Conservation (phyloP, 2,329 filamentous ascomycete genomes). For the Pezicula rhizophila region DNA sequence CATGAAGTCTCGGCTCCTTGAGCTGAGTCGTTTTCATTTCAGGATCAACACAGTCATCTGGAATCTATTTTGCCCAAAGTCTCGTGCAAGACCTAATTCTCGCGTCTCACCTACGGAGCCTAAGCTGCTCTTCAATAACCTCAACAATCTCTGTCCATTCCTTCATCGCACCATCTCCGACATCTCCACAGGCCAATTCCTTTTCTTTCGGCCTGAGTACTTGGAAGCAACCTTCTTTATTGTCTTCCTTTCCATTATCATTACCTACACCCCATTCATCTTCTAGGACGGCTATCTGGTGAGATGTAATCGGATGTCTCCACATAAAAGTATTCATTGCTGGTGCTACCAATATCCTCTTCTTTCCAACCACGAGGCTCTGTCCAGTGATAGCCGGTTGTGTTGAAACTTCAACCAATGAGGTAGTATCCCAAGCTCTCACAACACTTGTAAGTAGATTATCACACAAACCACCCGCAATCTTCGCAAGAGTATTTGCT, state of each 20-base stretch:
- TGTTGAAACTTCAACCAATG: slow-evolving; percentile 7
- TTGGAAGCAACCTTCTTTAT: slow-evolving; percentile 54
- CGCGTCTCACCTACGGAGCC: neutral
- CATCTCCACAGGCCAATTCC: slow-evolving; percentile 76
- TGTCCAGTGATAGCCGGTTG: neutral
- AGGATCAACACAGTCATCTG: neutral
- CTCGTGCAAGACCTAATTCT: no score
- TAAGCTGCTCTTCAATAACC: slow-evolving; percentile 48
- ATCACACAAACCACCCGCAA: slow-evolving; percentile 72
- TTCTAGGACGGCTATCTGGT: slow-evolving; percentile 63
- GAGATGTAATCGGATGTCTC: slow-evolving; percentile 72
- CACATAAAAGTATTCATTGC: slow-evolving; percentile 93
- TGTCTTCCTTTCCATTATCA: slow-evolving; percentile 52
- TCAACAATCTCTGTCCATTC: slow-evolving; percentile 71
- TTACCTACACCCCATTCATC: slow-evolving; percentile 66
- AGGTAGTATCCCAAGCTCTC: slow-evolving; percentile 74
- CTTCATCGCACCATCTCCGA: slow-evolving; percentile 76
- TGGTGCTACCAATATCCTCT: slow-evolving; percentile 68
- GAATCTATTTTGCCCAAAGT: no score
- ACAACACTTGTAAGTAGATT: slow-evolving; percentile 69
- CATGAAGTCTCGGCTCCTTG: no score
- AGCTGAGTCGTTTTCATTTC: neutral
- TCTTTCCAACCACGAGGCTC: slow-evolving; percentile 35
- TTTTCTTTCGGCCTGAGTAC: slow-evolving; percentile 71
- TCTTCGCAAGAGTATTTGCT: slow-evolving; percentile 82